phyloP scores from a whole-genome alignment of 345 rosid genomes.

The Garcia nutans region DNA sequence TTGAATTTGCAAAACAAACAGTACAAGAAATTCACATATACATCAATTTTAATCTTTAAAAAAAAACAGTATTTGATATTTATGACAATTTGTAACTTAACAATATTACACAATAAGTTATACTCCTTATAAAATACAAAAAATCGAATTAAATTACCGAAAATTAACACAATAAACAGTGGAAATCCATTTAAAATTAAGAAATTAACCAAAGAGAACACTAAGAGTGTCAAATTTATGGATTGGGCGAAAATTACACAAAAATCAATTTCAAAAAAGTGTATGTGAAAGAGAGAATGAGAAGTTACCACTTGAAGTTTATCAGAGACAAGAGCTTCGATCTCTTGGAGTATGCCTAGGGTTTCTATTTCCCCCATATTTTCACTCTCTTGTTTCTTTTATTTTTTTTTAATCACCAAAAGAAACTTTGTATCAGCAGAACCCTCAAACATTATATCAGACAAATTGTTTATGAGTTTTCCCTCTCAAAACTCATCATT shows the following conservation, averaged over 20 bases:
- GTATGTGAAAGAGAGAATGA: background rate
- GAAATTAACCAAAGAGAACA: background rate
- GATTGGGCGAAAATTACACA: background rate
- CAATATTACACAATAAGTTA: background rate
- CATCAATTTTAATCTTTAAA: background rate
- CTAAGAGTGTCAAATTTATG: background rate
- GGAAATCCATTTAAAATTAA: background rate
- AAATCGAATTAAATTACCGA: background rate
- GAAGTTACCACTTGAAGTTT: slow-evolving; percentile 69
- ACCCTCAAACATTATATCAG: background rate
- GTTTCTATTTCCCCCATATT: slow-evolving; percentile 59
- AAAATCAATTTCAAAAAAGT: background rate
- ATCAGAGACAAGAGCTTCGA: slow-evolving; percentile 73
- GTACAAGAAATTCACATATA: background rate
- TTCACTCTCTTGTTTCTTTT: background rate
- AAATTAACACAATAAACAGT: background rate
- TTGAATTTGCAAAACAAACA: background rate
- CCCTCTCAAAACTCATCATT: background rate
- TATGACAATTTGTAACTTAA: background rate
- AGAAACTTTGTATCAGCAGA: no score
- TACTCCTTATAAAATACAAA: background rate
- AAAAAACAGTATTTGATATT: background rate
- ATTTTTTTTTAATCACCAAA: no score
- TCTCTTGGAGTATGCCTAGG: slow-evolving; percentile 63
- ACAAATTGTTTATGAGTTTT: background rate